phyloP scores from a whole-genome alignment of 805 yeast genomes.

The Zygoascus bituminiphila region DNA sequence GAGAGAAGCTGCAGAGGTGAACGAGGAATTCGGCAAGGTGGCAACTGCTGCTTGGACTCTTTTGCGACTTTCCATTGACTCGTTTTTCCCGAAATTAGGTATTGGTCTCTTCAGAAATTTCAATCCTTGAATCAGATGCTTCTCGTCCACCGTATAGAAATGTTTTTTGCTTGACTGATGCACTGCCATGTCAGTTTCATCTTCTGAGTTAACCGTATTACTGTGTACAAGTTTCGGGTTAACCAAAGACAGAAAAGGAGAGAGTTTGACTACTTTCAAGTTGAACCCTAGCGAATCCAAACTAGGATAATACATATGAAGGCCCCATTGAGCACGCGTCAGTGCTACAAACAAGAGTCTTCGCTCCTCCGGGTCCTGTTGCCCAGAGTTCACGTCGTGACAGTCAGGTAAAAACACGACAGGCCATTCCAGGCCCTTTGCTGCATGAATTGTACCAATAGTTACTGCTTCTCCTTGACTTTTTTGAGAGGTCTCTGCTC shows the following conservation, averaged over 20 bases:
- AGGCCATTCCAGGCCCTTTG: constrained; percentile 96
- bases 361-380: constrained; percentile 54
- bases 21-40: neutral
- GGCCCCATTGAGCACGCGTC: constrained; percentile 60
- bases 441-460: constrained; percentile 80
- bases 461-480: constrained; percentile 28
- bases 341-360: constrained; percentile 81
- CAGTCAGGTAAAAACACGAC: constrained; percentile 72
- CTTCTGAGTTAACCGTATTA: neutral
- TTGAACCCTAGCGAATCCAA: neutral
- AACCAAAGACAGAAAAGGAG: neutral
- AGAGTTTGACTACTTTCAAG: neutral
- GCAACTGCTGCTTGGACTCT: neutral
- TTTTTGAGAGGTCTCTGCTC: constrained; percentile 7
- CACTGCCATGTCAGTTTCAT: neutral
- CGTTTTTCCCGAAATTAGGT: neutral
- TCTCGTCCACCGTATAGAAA: neutral
- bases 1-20: constrained; percentile 1
- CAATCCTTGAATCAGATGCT: neutral
- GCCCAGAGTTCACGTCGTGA: neutral
- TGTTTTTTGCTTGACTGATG: no score
- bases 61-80: neutral
- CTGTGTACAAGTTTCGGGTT: neutral
- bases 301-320: neutral
- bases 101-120: neutral